Conservation (phyloP, 2,329 filamentous ascomycete genomes). For the Lachnellula suecica region DNA sequence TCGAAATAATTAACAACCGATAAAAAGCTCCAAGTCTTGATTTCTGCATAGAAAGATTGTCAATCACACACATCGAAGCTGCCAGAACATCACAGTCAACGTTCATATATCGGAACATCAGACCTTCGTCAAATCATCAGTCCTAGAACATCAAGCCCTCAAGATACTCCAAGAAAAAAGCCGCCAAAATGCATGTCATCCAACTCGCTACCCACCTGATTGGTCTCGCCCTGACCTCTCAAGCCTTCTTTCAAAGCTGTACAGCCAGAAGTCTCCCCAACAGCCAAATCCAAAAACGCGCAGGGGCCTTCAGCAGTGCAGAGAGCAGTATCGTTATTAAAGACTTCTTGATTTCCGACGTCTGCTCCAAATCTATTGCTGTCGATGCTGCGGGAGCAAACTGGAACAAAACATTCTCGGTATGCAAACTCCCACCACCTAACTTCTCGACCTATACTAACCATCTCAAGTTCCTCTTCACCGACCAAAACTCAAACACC, state of each 20-base stretch:
- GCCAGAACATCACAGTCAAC: too few species aligned
- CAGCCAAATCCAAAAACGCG: neutral
- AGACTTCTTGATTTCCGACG: constrained; percentile 14
- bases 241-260: neutral
- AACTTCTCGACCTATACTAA: neutral
- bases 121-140: too few species aligned
- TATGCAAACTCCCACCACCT: constrained; percentile 1
- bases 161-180: neutral
- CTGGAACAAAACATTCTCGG: constrained; percentile 13
- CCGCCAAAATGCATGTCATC: neutral
- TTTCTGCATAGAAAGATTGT: too few species aligned
- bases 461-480: constrained; percentile 24
- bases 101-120: too few species aligned
- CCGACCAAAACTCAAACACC: constrained; percentile 30
- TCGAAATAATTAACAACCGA: too few species aligned
- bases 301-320: neutral
- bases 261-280: neutral
- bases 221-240: neutral
- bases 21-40: too few species aligned
- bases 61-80: too few species aligned
- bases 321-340: constrained; percentile 3
- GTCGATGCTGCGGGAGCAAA: neutral
- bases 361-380: constrained; percentile 8
- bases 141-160: too few species aligned
- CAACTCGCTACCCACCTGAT: neutral